Evolutionary conservation across 805 yeast species (phyloP), one percentile per base, ranked within the genome.

Genomic region (Metschnikowia reukaufii): DNA sequence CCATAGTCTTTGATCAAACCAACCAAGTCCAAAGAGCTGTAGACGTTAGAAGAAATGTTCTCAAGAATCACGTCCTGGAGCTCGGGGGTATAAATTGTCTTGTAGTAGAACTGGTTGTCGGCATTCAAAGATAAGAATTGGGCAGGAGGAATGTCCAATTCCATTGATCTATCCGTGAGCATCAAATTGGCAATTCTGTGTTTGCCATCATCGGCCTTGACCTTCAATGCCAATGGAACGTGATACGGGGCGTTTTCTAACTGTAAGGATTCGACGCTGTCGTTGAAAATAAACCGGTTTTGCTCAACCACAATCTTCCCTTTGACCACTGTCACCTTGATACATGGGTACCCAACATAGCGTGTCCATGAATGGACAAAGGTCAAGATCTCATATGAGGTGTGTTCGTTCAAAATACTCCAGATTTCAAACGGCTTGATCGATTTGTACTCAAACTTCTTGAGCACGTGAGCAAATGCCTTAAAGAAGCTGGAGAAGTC

Each of bases 301-400:
- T 75, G 79, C 38, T 61, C 72, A 9, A 71, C 49, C 21, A 50
- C 31, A 5, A 75, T 56, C 42, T 62, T 64, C 5, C 50, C 58
- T 2, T 58, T 39, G 17, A 19, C 63, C 0, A 57, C 62, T 18
- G 57, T 57, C 2, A 79, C 78, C 2, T 61, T 55, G 6, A 84
- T 56, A 2, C 79, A 59, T 4, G 91, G 89, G 43, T 66, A 76
- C 1, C 91, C 90, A 0, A 83, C 73, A 12, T 74, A 62, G 56
- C 79, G 73, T 2, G 77, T 64, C 90, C 89, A 84, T 0, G 87
- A 76, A 50, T 78, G 75, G 50, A 77, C 66, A 43, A 83, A 78
- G 0, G 75, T 66, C 18, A 74, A 63, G n/a, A 82, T 55, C 55
- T 81, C 83, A 36, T 71, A 57, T 4, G 69, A 58, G 3, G 67